These are phyloP conservation scores for Phytophthora podocarpi DNA, from an alignment of 352 stramenopile species.

Conservation along the genomic window DNA sequence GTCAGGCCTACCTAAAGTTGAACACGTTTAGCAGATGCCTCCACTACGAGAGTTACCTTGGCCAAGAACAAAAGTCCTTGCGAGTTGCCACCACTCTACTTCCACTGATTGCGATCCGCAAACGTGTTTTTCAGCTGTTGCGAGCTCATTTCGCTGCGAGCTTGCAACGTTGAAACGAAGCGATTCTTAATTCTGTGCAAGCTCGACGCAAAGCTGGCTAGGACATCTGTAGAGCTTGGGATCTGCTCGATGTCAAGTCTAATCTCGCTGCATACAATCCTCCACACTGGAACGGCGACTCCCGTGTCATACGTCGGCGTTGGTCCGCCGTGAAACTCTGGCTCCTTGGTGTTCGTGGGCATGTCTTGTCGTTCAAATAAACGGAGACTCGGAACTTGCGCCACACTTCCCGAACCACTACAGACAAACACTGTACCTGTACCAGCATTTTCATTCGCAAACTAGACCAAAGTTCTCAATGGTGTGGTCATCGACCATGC, in stretches of 20 bases:
- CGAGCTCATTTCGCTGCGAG: too few relatives aligned
- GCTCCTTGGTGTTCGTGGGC: slow-evolving; percentile 18
- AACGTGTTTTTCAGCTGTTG: too few relatives aligned
- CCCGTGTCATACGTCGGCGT: slow-evolving; percentile 7
- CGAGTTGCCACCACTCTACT: too few relatives aligned
- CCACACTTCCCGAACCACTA: slow-evolving; percentile 24
- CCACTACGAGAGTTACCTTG: too few relatives aligned
- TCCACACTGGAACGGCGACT: slow-evolving; percentile 6
- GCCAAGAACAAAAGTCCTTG: too few relatives aligned
- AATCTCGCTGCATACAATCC: slow-evolving; percentile 21
- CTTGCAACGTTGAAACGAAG: too few relatives aligned
- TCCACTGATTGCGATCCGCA: too few relatives aligned
- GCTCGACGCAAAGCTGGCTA: too few relatives aligned
- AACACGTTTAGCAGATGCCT: too few relatives aligned
- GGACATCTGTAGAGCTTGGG: slow-evolving; percentile 29
- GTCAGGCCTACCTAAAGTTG: too few relatives aligned
- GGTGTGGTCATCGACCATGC: slow-evolving; percentile 22
- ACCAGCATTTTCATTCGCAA: slow-evolving; percentile 8
- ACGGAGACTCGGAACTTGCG: slow-evolving; percentile 17
- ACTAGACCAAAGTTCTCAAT: slow-evolving; percentile 16
- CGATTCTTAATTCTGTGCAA: too few relatives aligned
- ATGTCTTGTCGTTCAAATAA: slow-evolving; percentile 12
- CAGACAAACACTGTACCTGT: slow-evolving; percentile 1
- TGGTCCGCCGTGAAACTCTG: slow-evolving; percentile 23
- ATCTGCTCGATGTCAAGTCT: slow-evolving; percentile 22